Percentiles rank a stretch among this genome's conserved stretches.
These are phyloP conservation scores for Ligustrum vulgare DNA, from an alignment of 257 asterid species.

Conservation along the genomic window DNA sequence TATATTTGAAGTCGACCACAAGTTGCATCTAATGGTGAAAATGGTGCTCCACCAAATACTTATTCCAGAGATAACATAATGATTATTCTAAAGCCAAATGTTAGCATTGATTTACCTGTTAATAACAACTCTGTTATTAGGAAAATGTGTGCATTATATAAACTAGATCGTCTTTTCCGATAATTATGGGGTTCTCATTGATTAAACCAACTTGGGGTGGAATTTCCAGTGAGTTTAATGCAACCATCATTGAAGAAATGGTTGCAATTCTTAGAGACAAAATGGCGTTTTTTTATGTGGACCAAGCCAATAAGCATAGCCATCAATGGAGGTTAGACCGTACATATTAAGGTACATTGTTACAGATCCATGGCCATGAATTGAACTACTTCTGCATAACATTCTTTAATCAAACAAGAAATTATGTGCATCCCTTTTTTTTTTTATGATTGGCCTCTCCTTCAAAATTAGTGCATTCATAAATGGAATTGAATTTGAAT, in stretches of 20 bases:
- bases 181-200: conserved; percentile 17
- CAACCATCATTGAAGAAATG: conserved; percentile 67
- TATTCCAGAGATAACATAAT: background rate
- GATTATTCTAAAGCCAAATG: background rate
- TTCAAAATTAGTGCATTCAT: background rate
- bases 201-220: conserved; percentile 68
- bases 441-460: background rate
- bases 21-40: too few species aligned
- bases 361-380: conserved; percentile 51
- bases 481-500: background rate
- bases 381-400: conserved; percentile 61
- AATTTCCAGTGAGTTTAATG: conserved; percentile 44
- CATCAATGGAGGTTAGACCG: conserved; percentile 71
- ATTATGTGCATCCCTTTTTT: background rate
- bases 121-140: too few species aligned
- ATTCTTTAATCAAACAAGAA: conserved; percentile 30
- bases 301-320: conserved; percentile 91
- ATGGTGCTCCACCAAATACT: too few species aligned
- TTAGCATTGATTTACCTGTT: background rate
- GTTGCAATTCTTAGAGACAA: conserved; percentile 71
- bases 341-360: conserved; percentile 73
- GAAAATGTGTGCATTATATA: background rate
- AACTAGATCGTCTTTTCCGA: too few species aligned
- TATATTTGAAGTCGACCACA: background rate
- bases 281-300: too few species aligned